Evolutionary conservation across 352 stramenopile species (phyloP), one percentile per base, ranked within the genome.

Genomic region (Saprolegnia parasitica): DNA sequence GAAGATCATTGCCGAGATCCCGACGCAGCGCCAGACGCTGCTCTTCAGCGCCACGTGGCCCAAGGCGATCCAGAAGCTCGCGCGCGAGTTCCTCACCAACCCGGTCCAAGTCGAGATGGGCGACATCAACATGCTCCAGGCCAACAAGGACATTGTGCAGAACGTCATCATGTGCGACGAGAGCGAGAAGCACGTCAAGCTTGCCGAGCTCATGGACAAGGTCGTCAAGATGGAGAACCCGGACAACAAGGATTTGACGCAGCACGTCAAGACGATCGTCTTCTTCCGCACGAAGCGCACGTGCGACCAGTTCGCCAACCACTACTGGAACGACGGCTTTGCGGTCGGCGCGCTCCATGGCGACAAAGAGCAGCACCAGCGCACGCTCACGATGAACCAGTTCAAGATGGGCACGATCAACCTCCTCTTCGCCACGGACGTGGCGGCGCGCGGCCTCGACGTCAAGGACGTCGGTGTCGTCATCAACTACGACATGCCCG

Each of bases 301-400:
- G 5, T 89, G 90, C 2, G 77, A 90, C 62, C 93, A 96, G 74
- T 90, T 93, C 76, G 85, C 89, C 8, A 83, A 97, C 71, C 84
- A 98, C 40, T 97, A 98, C 72, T 82, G 81, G 39, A 76, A 76
- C 15, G 78, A 79, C 29, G 81, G 81, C 1, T 91, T 84, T 61
- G 88, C 96, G 54, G 88, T 98, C 29, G 78, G 98, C 2, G 93
- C 98, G 73, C 98, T 99, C 50, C 96, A 99, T 81, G 98, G 92
- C n/a, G 82, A 91, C 60, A 99, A 98, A 84, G 95, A 84, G 57
- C 96, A 99, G 76, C 75, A 78, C 0, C 73, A 88, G 63, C 87
- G 96, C 56, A 96, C 83, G 37, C 94, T 92, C 73, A 87, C 88
- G 39, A 87, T 86, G 16, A 78, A 97, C 23, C 73, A 87, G 15